These are phyloP conservation scores for Claviceps sp. DNA, from an alignment of 2,329 filamentous ascomycete species.

Conservation along the genomic window DNA sequence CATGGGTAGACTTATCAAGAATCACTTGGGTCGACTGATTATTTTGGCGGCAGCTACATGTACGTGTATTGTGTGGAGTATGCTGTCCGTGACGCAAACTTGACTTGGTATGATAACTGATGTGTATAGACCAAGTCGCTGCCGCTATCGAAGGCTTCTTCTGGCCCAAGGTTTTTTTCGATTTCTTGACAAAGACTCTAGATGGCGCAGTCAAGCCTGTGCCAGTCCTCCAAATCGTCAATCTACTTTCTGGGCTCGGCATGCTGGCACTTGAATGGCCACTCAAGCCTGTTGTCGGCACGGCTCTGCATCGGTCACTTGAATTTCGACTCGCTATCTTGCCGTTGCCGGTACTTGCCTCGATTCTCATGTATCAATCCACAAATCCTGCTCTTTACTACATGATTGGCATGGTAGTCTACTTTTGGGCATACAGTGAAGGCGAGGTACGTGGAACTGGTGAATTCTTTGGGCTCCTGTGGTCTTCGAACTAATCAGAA, in stretches of 20 bases:
- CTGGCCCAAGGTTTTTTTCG: constrained; percentile 99
- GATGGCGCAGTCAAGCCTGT: constrained; percentile 75
- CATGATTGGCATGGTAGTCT: constrained; percentile 68
- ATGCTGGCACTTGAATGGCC: constrained; percentile 89
- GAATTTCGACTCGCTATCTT: constrained; percentile 73
- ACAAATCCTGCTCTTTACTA: constrained; percentile 92
- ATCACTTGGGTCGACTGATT: constrained; percentile 95
- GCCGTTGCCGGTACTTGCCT: constrained; percentile 62
- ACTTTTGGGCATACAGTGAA: constrained; percentile 96
- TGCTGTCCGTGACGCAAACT: background rate
- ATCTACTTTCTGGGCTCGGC: constrained; percentile 66
- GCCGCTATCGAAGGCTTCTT: constrained; percentile 81
- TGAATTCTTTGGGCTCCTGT: background rate
- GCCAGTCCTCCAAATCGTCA: constrained; percentile 82
- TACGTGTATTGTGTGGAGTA: constrained; percentile 27
- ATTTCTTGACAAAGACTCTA: constrained; percentile 84
- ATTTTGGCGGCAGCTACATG: constrained; percentile 71
- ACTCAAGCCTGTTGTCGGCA: constrained; percentile 61
- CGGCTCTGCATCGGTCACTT: constrained; percentile 70
- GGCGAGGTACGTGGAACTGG: constrained; percentile 61
- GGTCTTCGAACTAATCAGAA: background rate
- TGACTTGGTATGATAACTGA: constrained; percentile 8
- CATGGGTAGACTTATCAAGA: constrained; percentile 99
- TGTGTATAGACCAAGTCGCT: constrained; percentile 60
- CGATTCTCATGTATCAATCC: constrained; percentile 75